Evolutionary conservation across 345 rosid genomes (phyloP), one percentile per base, ranked within the genome.

Genomic region (Pistacia atlantica): DNA sequence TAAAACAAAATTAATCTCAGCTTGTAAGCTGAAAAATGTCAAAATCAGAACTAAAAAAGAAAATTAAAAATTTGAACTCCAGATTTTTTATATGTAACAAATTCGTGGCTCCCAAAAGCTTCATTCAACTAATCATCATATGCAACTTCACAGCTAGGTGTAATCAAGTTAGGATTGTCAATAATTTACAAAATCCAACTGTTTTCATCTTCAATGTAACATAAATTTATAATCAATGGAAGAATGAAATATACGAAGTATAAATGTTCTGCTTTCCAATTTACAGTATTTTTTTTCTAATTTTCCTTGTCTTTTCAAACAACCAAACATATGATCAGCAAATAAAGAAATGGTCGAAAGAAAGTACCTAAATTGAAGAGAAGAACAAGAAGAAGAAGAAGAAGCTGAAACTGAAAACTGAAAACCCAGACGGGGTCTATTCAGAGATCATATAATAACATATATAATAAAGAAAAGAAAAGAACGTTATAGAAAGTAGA

Each of bases 281-380:
- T 63, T 17, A 18, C 38, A 59, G 46, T n/a, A 49, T 17, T 17
- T 68, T 33, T 63, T 73, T 25, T 45, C 28, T 51, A 4, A 25
- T 51, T 5, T 45, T 42, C 37, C 13, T 57, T 20, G 16, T 6
- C n/a, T 20, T 59, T 72, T 25, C 18, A 13, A 42, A 14, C 11
- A 42, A 59, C 25, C 56, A 72, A 72, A 58, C 55, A 37, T 6
- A 56, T 17, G 51, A 49, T 51, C 42, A 49, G 14, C 31, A 25
- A 51, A 17, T 18, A 75, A 22, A 33, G 11, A 55, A 80, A 18
- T 52, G 33, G 48, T 20, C 38, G n/a, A 25, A 20, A 58, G 33
- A 22, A 4, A 69, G 59, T 60, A 84, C 89, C 90, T 78, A 71
- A 64, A 79, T 66, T 48, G 83, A 82, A 76, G 85, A 86, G 83